These are phyloP conservation scores for Jamesozyma hellenica DNA, from an alignment of 805 yeast species.

Conservation along the genomic window DNA sequence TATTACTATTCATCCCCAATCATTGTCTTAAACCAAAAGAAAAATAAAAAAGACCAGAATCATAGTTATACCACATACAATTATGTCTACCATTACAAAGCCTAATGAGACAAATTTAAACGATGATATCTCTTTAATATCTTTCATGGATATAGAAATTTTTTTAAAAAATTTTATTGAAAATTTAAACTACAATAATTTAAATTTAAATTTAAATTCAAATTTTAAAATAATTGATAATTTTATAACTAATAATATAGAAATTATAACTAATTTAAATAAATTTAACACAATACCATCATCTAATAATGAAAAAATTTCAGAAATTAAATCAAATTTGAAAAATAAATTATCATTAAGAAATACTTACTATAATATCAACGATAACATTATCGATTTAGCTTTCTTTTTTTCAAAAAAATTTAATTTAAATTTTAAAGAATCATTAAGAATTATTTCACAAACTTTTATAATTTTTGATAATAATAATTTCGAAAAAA, in stretches of 20 bases:
- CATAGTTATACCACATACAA: too few relatives aligned
- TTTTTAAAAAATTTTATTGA: constrained; percentile 9
- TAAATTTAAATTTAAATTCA: too few relatives aligned
- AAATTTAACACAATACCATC: constrained; percentile 5
- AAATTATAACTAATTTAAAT: constrained; percentile 7
- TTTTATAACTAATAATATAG: constrained; percentile 10
- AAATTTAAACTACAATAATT: constrained; percentile 4
- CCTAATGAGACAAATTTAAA: too few relatives aligned
- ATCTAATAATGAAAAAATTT: not conserved
- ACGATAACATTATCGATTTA: constrained; percentile 29
- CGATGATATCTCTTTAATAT: not conserved
- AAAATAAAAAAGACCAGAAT: too few relatives aligned
- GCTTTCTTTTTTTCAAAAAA: constrained; percentile 34
- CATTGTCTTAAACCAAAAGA: too few relatives aligned
- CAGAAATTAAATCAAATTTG: not conserved
- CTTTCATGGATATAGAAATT: constrained; percentile 9
- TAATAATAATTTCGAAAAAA: too few relatives aligned
- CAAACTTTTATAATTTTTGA: constrained; percentile 8
- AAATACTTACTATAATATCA: constrained; percentile 32
- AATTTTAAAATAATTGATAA: constrained; percentile 11
- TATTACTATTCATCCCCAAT: too few relatives aligned
- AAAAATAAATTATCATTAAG: constrained; percentile 29
- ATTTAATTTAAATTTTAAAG: constrained; percentile 35
- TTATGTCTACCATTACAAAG: too few relatives aligned
- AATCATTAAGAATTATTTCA: constrained; percentile 36